Evolutionary conservation across 768 basidiomycete genomes (phyloP).

Genomic region (Termitomyces sp.): DNA sequence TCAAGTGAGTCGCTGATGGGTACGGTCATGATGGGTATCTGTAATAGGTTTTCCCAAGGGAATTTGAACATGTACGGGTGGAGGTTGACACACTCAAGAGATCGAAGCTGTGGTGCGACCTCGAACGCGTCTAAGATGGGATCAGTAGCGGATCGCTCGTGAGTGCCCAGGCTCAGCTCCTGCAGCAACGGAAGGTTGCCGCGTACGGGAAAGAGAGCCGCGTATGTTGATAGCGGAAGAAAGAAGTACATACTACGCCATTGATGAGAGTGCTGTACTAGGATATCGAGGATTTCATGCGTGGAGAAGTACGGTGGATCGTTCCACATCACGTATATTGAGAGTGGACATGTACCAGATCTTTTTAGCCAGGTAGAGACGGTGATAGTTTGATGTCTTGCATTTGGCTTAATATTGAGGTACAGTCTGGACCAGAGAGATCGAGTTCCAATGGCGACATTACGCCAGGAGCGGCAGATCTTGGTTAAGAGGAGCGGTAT

Average conservation of each 20-base stretch:
- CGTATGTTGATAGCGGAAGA: slow-evolving; percentile 15
- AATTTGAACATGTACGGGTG: slow-evolving; percentile 17
- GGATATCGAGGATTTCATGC: slow-evolving; percentile 17
- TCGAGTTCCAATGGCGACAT: slow-evolving; percentile 32
- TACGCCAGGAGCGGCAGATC: slow-evolving; percentile 35
- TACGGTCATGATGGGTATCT: slow-evolving; percentile 12
- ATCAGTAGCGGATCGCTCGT: slow-evolving; percentile 4
- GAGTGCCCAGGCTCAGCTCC: slow-evolving; percentile 18
- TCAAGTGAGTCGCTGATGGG: slow-evolving; percentile 12
- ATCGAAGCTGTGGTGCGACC: slow-evolving; percentile 14
- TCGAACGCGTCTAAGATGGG: slow-evolving; percentile 14
- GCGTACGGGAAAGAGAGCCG: slow-evolving; percentile 12
- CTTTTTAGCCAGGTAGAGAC: slow-evolving; percentile 17
- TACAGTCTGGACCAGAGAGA: slow-evolving; percentile 35
- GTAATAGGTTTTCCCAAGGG: slow-evolving; percentile 15
- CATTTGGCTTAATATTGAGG: slow-evolving; percentile 19
- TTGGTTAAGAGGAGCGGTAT: slow-evolving; percentile 33
- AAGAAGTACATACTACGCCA: slow-evolving; percentile 18
- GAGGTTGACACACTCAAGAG: slow-evolving; percentile 19
- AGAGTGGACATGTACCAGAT: slow-evolving; percentile 15
- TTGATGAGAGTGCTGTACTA: slow-evolving; percentile 15
- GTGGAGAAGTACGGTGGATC: slow-evolving; percentile 14
- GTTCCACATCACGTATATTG: slow-evolving; percentile 19
- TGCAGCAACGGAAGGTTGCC: slow-evolving; percentile 15
- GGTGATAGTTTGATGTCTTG: slow-evolving; percentile 12